Conservation (phyloP, 139 green algal species). For the Asterochloris sp. region DNA sequence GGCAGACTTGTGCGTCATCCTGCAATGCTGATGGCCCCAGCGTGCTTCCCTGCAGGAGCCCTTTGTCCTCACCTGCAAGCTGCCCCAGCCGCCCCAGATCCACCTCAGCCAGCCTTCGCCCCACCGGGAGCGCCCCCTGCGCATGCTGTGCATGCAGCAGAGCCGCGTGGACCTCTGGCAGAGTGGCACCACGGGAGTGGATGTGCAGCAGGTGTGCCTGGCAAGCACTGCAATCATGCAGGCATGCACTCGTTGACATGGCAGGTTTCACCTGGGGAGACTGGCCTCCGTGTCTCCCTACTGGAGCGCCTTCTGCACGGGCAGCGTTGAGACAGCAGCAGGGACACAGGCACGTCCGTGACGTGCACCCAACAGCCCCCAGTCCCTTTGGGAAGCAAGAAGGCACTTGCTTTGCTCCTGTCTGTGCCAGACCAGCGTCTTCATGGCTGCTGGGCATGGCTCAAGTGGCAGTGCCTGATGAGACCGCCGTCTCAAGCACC, state of each 20-base stretch:
- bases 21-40: not conserved
- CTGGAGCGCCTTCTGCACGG: not conserved
- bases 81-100: slow-evolving; percentile 64
- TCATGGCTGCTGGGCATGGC: no score
- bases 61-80: slow-evolving; percentile 24
- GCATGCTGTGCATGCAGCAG: slow-evolving; percentile 46
- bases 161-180: slow-evolving; percentile 58
- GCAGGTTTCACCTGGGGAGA: not conserved
- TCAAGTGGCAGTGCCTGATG: not conserved
- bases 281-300: no score
- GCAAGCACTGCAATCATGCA: not conserved
- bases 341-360: not conserved
- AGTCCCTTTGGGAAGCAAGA: not conserved
- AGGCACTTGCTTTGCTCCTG: not conserved
- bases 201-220: not conserved
- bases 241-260: not conserved
- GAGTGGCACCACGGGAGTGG: slow-evolving; percentile 25
- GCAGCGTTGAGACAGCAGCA: not conserved
- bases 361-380: no score
- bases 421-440: not conserved
- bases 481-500: not conserved
- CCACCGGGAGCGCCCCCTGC: slow-evolving; percentile 14
- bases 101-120: slow-evolving; percentile 35
- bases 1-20: not conserved
- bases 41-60: slow-evolving; percentile 50